Conservation (phyloP, 371 early-diverging fungal genomes). For the Umbelopsis sp. region DNA sequence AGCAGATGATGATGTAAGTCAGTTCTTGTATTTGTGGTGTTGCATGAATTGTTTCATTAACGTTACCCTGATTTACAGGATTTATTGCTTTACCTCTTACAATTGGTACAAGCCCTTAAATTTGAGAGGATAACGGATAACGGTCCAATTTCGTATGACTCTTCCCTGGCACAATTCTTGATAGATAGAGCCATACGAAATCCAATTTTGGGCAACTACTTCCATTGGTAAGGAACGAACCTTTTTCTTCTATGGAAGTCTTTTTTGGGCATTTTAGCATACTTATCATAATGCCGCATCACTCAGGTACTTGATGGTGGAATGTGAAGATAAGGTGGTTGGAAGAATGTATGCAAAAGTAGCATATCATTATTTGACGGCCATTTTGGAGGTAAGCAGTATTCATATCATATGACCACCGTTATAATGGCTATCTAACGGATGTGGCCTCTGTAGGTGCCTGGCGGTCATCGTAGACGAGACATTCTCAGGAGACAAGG, state of each 20-base stretch:
- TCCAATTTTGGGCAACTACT: conserved; percentile 83
- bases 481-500: conserved; percentile 81
- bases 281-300: background rate
- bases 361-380: conserved; percentile 75
- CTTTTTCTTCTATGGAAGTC: background rate
- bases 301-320: conserved; percentile 89
- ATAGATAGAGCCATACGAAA: conserved; percentile 82
- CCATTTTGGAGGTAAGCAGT: conserved; percentile 61
- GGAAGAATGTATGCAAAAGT: conserved; percentile 90
- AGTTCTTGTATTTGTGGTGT: background rate
- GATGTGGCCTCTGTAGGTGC: conserved; percentile 36
- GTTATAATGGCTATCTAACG: background rate
- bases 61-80: conserved; percentile 56
- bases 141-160: conserved; percentile 54
- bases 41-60: too few species aligned
- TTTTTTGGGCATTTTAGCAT: background rate
- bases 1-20: conserved; percentile 87
- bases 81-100: conserved; percentile 86
- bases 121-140: conserved; percentile 74
- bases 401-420: background rate
- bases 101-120: conserved; percentile 97
- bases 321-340: conserved; percentile 68
- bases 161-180: conserved; percentile 86
- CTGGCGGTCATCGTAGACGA: conserved; percentile 69
- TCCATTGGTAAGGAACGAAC: conserved; percentile 76